Percentiles rank a stretch among this genome's conserved stretches.
Evolutionary conservation across 2,329 filamentous ascomycete species (phyloP).

Genomic region (Alternaria sp.): DNA sequence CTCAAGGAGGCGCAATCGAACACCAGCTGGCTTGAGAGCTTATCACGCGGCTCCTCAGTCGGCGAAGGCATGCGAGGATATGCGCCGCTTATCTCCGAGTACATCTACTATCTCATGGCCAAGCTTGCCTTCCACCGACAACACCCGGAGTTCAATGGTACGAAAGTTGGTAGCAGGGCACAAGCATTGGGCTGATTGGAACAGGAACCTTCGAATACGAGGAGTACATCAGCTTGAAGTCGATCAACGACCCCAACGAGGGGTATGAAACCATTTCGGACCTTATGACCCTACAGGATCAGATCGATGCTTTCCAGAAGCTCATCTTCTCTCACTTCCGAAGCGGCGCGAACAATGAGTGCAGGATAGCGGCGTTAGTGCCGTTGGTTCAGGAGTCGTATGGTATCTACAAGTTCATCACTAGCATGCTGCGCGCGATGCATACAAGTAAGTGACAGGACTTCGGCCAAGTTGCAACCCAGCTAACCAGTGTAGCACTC

Average conservation of each 20-base stretch:
- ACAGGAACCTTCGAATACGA: constrained; percentile 92
- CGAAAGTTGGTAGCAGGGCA: constrained; percentile 16
- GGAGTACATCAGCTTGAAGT: constrained; percentile 97
- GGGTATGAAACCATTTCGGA: constrained; percentile 96
- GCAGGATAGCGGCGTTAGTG: constrained; percentile 91
- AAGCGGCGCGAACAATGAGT: constrained; percentile 91
- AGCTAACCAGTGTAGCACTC: constrained; percentile 66
- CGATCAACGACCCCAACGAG: constrained; percentile 98
- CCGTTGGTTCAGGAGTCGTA: constrained; percentile 97
- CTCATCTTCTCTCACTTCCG: constrained; percentile 98
- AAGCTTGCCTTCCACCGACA: constrained; percentile 97
- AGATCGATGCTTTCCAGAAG: constrained; percentile 98
- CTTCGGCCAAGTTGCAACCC: background rate
- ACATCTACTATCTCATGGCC: constrained; percentile 92
- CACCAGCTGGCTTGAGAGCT: constrained; percentile 88
- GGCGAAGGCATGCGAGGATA: constrained; percentile 88
- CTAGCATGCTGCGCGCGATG: constrained; percentile 98
- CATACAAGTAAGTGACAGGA: constrained; percentile 77
- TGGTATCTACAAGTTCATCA: constrained; percentile 99
- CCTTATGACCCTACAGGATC: constrained; percentile 95
- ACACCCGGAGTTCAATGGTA: constrained; percentile 96
- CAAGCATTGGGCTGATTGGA: constrained; percentile 25
- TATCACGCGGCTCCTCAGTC: constrained; percentile 80
- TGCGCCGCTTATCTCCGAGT: constrained; percentile 91
- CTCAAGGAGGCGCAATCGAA: constrained; percentile 90